Evolutionary conservation across 345 rosid genomes (phyloP), one percentile per base, ranked within the genome.

Genomic region (Salix arbutifolia): DNA sequence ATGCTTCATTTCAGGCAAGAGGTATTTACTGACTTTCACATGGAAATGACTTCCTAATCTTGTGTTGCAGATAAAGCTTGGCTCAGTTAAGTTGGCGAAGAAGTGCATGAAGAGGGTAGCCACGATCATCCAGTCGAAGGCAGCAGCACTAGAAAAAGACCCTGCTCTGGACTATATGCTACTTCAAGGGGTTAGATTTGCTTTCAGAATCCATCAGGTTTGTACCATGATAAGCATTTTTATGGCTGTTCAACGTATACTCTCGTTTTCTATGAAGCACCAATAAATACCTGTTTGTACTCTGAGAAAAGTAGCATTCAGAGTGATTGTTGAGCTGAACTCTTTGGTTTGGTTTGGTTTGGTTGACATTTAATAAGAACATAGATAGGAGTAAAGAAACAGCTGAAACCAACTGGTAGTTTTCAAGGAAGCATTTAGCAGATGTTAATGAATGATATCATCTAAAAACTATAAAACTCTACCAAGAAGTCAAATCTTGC

Each of bases 191-290:
- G 93, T 91, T 75, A 87, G 93, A 76, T 91, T 91, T 86, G 96
- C 96, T 58, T 91, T 91, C 86, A 90, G 96, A 84, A 90, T 91
- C 73, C 96, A 91, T 75, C 96, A 91, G 92, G 95, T 91, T 64
- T n/a, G 81, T 80, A 28, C 13, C 26, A 8, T 65, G 53, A 65
- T n/a, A 44, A 73, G 18, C 26, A 23, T 25, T n/a, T 73, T 30
- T 38, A 17, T 2, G 16, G 62, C 31, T 38, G 61, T 52, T 23
- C 14, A 70, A 50, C 26, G 52, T 21, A 70, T 70, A 18, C 50
- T 61, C 8, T 33, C 38, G 5, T 46, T 19, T 7, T 16, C 13
- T 26, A 8, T 12, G 7, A 67, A 0, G 37, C 31, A 44, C 30
- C 48, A 40, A 23, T 26, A 8, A 40, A 40, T 40, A 6, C 5